Conservation (phyloP, 352 stramenopile species). For the Elongisporangium undulatum region DNA sequence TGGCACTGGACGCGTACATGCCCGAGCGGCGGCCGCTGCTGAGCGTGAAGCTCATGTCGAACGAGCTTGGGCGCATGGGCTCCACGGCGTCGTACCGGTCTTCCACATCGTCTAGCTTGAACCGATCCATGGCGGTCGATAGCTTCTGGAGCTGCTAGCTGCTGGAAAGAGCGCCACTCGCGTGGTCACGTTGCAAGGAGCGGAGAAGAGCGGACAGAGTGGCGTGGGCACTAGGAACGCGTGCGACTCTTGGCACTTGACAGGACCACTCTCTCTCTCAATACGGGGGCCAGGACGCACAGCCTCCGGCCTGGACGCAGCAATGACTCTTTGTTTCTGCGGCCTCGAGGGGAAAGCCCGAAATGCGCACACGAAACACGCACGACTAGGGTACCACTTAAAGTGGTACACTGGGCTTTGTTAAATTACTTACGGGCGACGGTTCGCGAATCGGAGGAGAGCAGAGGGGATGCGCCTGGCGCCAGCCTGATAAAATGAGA, state of each 20-base stretch:
- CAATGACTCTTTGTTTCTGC: not conserved
- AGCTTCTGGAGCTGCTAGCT: not conserved
- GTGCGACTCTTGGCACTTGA: not conserved
- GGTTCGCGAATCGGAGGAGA: not conserved
- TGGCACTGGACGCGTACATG: conserved; percentile 11
- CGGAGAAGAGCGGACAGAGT: too few species aligned
- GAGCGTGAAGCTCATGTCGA: conserved; percentile 86
- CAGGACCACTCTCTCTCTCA: not conserved
- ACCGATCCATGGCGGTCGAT: conserved; percentile 64
- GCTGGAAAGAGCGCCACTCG: not conserved
- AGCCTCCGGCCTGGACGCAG: not conserved
- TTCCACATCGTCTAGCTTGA: conserved; percentile 74
- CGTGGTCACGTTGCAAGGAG: not conserved
- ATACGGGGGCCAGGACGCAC: not conserved
- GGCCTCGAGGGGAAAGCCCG: not conserved
- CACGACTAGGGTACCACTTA: not conserved
- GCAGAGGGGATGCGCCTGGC: not conserved
- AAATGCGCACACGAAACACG: not conserved
- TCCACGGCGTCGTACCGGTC: conserved; percentile 75
- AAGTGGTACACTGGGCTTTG: not conserved
- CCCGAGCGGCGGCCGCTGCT: conserved; percentile 34
- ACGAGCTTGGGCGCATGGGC: conserved; percentile 83
- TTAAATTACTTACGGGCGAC: not conserved
- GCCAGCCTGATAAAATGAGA: not conserved
- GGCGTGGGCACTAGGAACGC: not conserved